Conservation (phyloP, 73 alveolate genomes). For the Tetrahymena thermophila region DNA sequence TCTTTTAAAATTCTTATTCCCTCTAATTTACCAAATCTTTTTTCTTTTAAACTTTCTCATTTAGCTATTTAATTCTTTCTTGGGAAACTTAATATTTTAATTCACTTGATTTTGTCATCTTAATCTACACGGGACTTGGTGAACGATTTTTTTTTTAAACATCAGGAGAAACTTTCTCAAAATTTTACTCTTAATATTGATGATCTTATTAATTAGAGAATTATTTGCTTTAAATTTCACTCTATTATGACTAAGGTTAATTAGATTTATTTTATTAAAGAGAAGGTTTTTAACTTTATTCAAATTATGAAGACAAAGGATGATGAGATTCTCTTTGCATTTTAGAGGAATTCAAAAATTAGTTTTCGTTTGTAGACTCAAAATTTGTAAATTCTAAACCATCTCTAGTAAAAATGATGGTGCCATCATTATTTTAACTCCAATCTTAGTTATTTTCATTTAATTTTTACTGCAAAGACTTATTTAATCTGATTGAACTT, state of each 20-base stretch:
- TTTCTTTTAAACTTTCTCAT: neutral
- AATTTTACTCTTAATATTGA: neutral
- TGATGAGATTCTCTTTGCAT: neutral
- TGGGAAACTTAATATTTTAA: neutral
- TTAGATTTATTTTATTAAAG: neutral
- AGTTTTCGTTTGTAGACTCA: neutral
- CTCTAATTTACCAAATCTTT: neutral
- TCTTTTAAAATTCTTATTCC: neutral
- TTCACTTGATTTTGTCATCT: neutral
- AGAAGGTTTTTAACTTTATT: neutral
- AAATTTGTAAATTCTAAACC: neutral
- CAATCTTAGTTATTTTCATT: neutral
- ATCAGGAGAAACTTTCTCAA: neutral
- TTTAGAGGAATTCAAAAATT: neutral
- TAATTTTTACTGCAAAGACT: neutral
- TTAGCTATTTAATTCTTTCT: neutral
- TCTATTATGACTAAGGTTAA: neutral
- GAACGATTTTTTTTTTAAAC: neutral
- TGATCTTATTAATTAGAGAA: neutral
- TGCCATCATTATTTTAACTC: slow-evolving; percentile 1
- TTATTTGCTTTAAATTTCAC: neutral
- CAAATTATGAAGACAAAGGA: neutral
- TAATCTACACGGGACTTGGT: neutral
- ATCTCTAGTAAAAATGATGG: neutral
- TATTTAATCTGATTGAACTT: neutral